Conservation (phyloP, 2,329 filamentous ascomycete species). For the Sporothrix dimorphospora region DNA sequence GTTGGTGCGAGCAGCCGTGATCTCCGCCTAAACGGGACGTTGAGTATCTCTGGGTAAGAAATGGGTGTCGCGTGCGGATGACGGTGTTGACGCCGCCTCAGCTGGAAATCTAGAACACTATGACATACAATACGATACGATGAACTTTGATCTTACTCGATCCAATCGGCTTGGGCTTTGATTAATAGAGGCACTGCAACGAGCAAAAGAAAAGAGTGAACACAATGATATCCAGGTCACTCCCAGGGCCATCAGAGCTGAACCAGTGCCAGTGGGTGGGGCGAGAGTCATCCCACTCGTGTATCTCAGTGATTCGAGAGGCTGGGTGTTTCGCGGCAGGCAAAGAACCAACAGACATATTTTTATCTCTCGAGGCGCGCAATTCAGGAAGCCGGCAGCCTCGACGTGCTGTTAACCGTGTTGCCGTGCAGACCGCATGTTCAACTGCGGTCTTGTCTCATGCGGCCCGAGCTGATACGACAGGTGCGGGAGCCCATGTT, state of each 20-base stretch:
- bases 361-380: not conserved
- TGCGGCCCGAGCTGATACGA: not conserved
- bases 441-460: not conserved
- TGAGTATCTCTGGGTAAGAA: not conserved
- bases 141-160: not conserved
- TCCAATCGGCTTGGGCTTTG: not conserved
- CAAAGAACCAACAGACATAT: not conserved
- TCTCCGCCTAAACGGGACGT: slow-evolving; percentile 42
- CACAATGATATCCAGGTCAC: too few relatives aligned
- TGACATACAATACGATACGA: not conserved
- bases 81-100: not conserved
- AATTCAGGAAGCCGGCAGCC: too few relatives aligned
- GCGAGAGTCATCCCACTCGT: not conserved
- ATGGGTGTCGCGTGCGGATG: not conserved
- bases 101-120: not conserved
- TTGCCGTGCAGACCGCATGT: slow-evolving; percentile 5
- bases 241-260: not conserved
- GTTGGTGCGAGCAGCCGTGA: slow-evolving; percentile 50
- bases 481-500: not conserved
- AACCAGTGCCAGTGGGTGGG: not conserved
- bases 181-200: not conserved
- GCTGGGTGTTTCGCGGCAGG: not conserved
- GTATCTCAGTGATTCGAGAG: not conserved
- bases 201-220: not conserved
- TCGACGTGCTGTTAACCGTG: not conserved